Evolutionary conservation across 805 yeast genomes (phyloP), one percentile per base, ranked within the genome.

Genomic region (Kodamaea kaohsiungensis): DNA sequence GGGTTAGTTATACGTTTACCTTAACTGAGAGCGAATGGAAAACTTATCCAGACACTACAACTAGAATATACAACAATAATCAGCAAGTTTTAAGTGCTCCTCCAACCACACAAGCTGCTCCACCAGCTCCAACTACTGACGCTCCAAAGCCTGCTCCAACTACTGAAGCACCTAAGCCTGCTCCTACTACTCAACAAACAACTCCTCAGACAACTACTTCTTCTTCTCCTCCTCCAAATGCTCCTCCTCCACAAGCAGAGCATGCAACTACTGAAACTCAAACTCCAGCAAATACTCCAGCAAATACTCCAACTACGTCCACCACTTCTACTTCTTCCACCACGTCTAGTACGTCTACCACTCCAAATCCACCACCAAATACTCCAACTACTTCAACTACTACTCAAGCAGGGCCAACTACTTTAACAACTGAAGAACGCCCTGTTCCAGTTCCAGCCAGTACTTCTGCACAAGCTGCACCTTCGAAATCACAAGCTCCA

Each of bases 1-100:
- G 82, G 48, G 79, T 70, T 42, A 78, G 83, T 39, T 80, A 73
- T 59, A 82, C 86, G 13, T 62, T 65, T 55, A 83, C 86, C 22
- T 64, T 73, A 52, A 62, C 69, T 46, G 53, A 54, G 7, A 71
- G 66, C 18, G 67, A 64, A 33, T 63, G 73, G 59, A 70, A 67
- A 30, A 65, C 70, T 47, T 60, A 70, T 22, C 69, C 76, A 9
- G 65, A 72, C 35, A 73, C 77, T 47, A 69, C 70, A 18, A 71
- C 79, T 39, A 61, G 65, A 27, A 61, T 61, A 16, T 60, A 60
- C 52, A 62, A 62, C 50, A 57, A 53, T 8, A 43, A 39, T 30
- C 47, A 50, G 18, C 49, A 43, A 37, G 19, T 45, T 22, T 18
- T 68, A 16, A 49, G 63, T 18, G 48, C 66, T 33, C 52, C 57